phyloP scores from a whole-genome alignment of 2,329 filamentous ascomycete species.

The Apiospora saccharicola region DNA sequence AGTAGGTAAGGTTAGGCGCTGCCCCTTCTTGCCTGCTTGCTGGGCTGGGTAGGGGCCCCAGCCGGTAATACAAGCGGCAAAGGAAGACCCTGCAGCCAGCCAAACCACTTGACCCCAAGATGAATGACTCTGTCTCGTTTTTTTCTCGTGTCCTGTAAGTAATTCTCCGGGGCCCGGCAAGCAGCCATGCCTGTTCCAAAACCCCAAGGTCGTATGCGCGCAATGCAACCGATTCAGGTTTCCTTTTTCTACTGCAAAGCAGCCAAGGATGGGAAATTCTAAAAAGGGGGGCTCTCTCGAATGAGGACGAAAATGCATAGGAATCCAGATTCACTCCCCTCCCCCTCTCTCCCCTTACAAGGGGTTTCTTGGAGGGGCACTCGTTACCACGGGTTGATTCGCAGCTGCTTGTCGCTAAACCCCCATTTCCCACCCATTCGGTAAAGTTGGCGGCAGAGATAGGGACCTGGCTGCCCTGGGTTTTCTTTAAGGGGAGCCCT shows the following conservation, averaged over 20 bases:
- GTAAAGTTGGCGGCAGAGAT: slow-evolving; percentile 11
- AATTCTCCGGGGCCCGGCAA: slow-evolving; percentile 16
- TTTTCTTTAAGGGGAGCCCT: neutral
- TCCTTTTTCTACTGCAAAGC: neutral
- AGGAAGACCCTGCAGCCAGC: slow-evolving; percentile 8
- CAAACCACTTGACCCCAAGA: slow-evolving; percentile 18
- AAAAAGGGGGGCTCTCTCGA: neutral
- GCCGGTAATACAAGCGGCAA: slow-evolving; percentile 10
- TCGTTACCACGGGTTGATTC: neutral
- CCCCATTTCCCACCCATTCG: slow-evolving; percentile 1
- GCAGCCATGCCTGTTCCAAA: slow-evolving; percentile 1
- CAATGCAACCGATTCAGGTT: slow-evolving; percentile 12
- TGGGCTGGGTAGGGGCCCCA: neutral
- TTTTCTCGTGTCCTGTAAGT: neutral
- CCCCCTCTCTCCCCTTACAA: neutral
- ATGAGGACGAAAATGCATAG: no score
- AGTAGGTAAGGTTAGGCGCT: slow-evolving; percentile 10
- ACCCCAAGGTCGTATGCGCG: slow-evolving; percentile 7
- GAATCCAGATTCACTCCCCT: neutral
- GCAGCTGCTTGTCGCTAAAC: neutral
- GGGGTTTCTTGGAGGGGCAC: neutral
- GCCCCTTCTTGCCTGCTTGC: neutral
- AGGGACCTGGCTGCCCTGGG: neutral
- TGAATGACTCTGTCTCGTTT: neutral
- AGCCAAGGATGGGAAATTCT: neutral